Percentiles rank a stretch among this genome's conserved stretches.
Conservation (phyloP, 805 yeast species). For the Groenewaldozyma tartarivorans region DNA sequence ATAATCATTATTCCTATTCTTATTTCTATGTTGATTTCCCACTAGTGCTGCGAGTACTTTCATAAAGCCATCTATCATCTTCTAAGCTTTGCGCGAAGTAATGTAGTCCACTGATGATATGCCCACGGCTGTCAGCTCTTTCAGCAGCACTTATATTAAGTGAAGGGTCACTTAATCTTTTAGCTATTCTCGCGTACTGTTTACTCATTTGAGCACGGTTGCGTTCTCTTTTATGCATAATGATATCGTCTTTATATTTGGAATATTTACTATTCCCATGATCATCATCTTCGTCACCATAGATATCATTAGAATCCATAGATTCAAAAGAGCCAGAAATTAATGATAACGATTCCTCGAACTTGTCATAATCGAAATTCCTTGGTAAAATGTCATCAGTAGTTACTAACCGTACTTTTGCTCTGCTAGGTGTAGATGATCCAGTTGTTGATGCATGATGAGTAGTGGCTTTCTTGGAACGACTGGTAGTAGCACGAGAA, state of each 20-base stretch:
- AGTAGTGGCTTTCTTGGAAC: no score
- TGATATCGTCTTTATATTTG: neutral
- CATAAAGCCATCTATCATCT: neutral
- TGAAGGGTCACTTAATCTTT: neutral
- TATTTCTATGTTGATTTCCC: no score
- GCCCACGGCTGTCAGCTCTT: neutral
- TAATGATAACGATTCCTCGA: no score
- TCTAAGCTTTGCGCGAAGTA: neutral
- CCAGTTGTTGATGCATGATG: no score
- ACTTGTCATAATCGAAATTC: neutral
- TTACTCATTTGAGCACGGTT: neutral
- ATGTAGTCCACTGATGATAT: neutral
- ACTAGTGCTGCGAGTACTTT: no score
- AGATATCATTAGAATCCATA: neutral
- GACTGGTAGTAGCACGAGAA: no score
- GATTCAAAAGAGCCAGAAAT: no score
- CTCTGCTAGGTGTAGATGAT: no score
- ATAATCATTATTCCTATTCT: no score
- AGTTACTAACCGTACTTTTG: no score
- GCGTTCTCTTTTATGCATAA: neutral
- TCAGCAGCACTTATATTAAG: neutral
- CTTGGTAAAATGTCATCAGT: neutral
- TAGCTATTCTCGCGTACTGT: neutral
- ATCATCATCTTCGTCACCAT: neutral
- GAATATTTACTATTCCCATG: neutral